Evolutionary conservation across 345 rosid species (phyloP).

Genomic region (Salix exigua): DNA sequence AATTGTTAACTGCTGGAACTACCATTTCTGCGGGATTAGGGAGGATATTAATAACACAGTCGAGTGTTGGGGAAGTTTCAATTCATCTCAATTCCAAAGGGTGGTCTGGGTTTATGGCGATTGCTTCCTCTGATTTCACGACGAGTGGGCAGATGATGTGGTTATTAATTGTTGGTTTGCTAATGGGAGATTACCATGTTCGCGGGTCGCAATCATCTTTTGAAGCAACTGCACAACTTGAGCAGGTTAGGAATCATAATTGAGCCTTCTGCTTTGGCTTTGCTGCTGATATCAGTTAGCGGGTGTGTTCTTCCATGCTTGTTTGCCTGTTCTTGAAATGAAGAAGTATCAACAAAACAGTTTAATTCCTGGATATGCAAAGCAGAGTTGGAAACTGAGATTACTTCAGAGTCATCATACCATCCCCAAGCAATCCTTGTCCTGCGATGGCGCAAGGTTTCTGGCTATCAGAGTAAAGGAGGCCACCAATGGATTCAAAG

Average conservation of each 20-base stretch:
- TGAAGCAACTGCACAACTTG: constrained; percentile 47
- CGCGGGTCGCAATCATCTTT: constrained; percentile 49
- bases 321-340: constrained; percentile 18
- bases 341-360: constrained; percentile 41
- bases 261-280: constrained; percentile 44
- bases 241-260: constrained; percentile 38
- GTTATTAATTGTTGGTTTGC: constrained; percentile 84
- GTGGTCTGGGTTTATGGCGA: constrained; percentile 64
- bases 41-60: constrained; percentile 75
- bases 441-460: constrained; percentile 74
- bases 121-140: constrained; percentile 82
- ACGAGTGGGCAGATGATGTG: constrained; percentile 83
- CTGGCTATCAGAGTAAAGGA: constrained; percentile 83
- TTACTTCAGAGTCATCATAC: constrained; percentile 23
- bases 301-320: constrained; percentile 51
- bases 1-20: constrained; percentile 66
- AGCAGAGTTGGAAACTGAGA: constrained; percentile 43
- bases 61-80: constrained; percentile 81
- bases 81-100: constrained; percentile 59
- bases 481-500: constrained; percentile 89
- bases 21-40: constrained; percentile 77
- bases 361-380: constrained; percentile 59
- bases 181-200: constrained; percentile 38
- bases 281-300: constrained; percentile 40
- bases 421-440: constrained; percentile 43